Evolutionary conservation across 208 protist genomes (phyloP).

Genomic region (Trypanosoma scelopori): DNA sequence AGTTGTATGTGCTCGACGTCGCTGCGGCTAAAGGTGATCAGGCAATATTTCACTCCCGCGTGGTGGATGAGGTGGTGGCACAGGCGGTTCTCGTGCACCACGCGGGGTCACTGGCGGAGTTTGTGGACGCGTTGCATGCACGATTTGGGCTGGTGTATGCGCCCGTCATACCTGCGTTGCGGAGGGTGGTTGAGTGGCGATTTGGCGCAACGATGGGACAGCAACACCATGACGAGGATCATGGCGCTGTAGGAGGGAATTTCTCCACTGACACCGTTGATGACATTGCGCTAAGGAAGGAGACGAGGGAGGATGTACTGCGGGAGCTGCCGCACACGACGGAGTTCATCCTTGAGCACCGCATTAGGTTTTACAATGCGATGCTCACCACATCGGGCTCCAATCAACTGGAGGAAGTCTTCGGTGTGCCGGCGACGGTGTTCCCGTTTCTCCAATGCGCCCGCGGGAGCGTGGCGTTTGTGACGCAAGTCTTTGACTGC

Average conservation of each 20-base stretch:
- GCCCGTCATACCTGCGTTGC: constrained; percentile 38
- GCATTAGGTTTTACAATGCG: constrained; percentile 65
- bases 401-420: constrained; percentile 82
- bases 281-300: constrained; percentile 12
- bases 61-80: constrained; percentile 81
- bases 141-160: constrained; percentile 67
- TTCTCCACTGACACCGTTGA: neutral
- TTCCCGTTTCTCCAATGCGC: constrained; percentile 83
- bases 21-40: constrained; percentile 56
- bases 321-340: constrained; percentile 69
- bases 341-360: constrained; percentile 75
- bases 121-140: constrained; percentile 56
- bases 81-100: constrained; percentile 86
- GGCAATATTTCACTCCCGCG: constrained; percentile 50
- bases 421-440: constrained; percentile 82
- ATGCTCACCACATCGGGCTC: constrained; percentile 64
- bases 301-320: constrained; percentile 39
- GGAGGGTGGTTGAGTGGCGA: constrained; percentile 24
- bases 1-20: constrained; percentile 85
- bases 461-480: constrained; percentile 70
- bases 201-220: constrained; percentile 19
- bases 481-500: constrained; percentile 53
- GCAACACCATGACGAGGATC: constrained; percentile 34
- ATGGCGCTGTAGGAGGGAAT: neutral
- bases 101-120: constrained; percentile 69